Conservation (phyloP, 495 filamentous ascomycete genomes). For the Neurospora sp. region DNA sequence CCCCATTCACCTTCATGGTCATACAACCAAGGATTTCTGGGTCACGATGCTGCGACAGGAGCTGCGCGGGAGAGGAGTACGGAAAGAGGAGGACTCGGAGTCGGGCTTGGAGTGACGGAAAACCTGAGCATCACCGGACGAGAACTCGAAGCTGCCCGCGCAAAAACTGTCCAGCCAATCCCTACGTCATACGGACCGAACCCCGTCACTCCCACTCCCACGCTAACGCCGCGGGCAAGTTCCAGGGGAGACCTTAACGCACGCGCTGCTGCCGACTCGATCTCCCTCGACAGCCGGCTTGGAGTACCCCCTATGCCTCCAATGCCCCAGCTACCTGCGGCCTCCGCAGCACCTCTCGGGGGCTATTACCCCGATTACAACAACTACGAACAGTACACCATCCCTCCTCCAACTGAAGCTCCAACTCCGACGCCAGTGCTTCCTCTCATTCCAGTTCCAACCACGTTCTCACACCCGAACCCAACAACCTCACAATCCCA, state of each 20-base stretch:
- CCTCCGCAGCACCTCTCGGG: not conserved
- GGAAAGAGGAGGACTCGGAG: not conserved
- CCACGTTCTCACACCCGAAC: not conserved
- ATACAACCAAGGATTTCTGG: constrained; percentile 8
- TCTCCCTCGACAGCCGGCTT: constrained; percentile 14
- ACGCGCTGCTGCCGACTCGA: constrained; percentile 1
- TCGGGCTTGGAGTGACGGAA: not conserved
- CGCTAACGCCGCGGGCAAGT: constrained; percentile 14
- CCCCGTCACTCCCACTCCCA: constrained; percentile 25
- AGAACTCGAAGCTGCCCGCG: constrained; percentile 23
- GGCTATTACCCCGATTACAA: constrained; percentile 9
- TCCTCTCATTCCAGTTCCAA: not conserved
- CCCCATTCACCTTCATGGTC: constrained; percentile 14
- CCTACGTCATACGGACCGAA: constrained; percentile 25
- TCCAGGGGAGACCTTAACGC: constrained; percentile 10
- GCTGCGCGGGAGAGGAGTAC: not conserved
- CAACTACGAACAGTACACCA: constrained; percentile 8
- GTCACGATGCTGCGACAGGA: not conserved
- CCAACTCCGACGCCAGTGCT: not conserved
- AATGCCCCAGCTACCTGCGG: constrained; percentile 8
- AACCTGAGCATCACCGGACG: constrained; percentile 14
- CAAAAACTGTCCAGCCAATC: constrained; percentile 8
- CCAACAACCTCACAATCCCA: constrained; percentile 8
- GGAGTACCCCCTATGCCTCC: constrained; percentile 11
- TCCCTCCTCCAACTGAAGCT: constrained; percentile 3